Percentiles rank a stretch among this genome's conserved stretches.
Evolutionary conservation across 108 stramenopile genomes (phyloP).

Genomic region (Pseudonitzschia multiseries): DNA sequence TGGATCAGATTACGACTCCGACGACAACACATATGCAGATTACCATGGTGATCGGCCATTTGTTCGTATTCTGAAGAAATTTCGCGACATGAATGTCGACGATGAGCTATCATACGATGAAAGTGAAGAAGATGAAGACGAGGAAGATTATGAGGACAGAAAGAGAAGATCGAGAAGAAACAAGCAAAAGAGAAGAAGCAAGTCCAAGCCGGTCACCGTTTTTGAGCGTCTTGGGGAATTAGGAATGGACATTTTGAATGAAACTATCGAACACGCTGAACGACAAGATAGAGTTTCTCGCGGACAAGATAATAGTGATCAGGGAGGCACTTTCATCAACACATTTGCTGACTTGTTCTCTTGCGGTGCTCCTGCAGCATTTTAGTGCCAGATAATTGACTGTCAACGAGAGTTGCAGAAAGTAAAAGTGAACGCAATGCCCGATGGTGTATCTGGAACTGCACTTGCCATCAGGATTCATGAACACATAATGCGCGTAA

Average conservation of each 20-base stretch:
- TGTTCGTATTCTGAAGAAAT: conserved; percentile 7
- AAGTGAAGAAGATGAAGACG: background rate
- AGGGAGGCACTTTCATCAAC: background rate
- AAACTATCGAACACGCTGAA: conserved; percentile 12
- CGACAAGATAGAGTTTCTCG: background rate
- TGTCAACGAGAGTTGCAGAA: background rate
- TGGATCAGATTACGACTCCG: conserved; percentile 11
- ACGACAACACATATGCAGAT: conserved; percentile 10
- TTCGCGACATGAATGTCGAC: conserved; percentile 12
- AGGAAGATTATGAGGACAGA: conserved; percentile 1
- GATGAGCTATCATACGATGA: background rate
- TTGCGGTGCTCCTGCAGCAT: conserved; percentile 5
- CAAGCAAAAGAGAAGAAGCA: background rate
- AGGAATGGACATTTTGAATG: conserved; percentile 12
- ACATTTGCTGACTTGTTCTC: conserved; percentile 7
- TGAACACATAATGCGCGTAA: too few relatives aligned
- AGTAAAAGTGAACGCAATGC: too few relatives aligned
- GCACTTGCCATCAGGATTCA: too few relatives aligned
- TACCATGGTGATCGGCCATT: background rate
- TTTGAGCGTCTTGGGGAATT: conserved; percentile 2
- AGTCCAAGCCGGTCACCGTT: background rate
- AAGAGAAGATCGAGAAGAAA: background rate
- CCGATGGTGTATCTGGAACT: too few relatives aligned
- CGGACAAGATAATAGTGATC: background rate
- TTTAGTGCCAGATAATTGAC: background rate